phyloP scores from a whole-genome alignment of 768 basidiomycete species.

The Suillus plorans region DNA sequence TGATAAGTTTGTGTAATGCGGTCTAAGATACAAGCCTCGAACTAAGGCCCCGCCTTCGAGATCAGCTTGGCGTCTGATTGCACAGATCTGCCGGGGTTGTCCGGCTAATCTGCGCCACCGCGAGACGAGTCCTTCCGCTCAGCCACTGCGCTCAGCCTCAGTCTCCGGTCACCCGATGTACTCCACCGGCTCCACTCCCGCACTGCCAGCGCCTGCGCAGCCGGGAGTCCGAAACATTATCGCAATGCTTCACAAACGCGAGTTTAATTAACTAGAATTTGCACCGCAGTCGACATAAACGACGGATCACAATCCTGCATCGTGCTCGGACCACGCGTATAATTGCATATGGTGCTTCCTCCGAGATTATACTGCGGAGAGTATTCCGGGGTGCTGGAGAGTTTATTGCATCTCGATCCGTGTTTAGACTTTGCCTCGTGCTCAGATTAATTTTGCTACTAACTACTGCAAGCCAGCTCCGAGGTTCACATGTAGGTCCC shows the following conservation, averaged over 20 bases:
- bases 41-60: background rate
- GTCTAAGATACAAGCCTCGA: background rate
- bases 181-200: background rate
- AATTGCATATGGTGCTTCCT: background rate
- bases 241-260: background rate
- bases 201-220: background rate
- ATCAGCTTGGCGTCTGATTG: background rate
- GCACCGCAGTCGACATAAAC: background rate
- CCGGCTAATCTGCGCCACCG: background rate
- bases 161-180: background rate
- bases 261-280: background rate
- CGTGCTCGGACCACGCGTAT: background rate
- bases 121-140: background rate
- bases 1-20: background rate
- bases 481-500: background rate
- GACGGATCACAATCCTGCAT: background rate
- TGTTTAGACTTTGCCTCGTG: slow-evolving; percentile 4
- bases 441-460: background rate
- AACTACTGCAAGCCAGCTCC: background rate
- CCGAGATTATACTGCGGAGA: slow-evolving; percentile 3
- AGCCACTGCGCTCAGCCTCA: slow-evolving; percentile 3
- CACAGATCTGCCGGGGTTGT: background rate
- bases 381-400: background rate
- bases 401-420: background rate
- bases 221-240: too few species aligned